Base-by-base conservation (phyloP, 2,329 filamentous ascomycete genomes). In the Leptographium flavum region DNA sequence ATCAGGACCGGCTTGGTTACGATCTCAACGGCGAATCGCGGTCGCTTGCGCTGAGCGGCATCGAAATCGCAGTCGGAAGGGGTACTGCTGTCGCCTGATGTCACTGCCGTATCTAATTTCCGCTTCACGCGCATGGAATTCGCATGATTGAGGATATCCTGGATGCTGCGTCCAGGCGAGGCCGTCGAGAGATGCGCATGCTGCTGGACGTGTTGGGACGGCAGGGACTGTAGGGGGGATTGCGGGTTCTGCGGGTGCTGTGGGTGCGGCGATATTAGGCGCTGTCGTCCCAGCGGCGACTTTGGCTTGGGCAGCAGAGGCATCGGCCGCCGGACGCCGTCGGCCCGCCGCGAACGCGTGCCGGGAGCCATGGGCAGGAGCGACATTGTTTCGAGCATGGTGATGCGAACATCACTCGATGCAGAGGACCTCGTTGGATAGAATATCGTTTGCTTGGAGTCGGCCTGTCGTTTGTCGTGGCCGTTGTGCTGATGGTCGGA, bases 21-120 rank as follows among this genome's bases (percentile, higher is more conserved):
- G 28, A 39, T 23, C 22, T 28, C 40, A 22, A 46, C 69, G 22
- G 69, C 61, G 52, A 76, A 69, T 49, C 68, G 63, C 44, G 67
- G 58, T 57, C 64, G 70, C 60, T 77, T 78, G 45, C 62, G 56
- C 46, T 64, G 63, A 39, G 13, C 30, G n/a, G 36, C 6, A 22
- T 19, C 42, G 27, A 38, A 41, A n/a, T 35, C 43, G 39, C 17
- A 19, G 27, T 37, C 43, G 17, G n/a, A n/a, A n/a, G n/a, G n/a
- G n/a, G 39, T 43, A 21, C 28, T 30, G 33, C 25, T 28, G 22
- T 30, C 30, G 15, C 5, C 19, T 10, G 32, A 22, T 3, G n/a
- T n/a, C n/a, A n/a, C n/a, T n/a, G n/a, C n/a, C n/a, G n/a, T 15
- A 19, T 42, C 25, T n/a, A 25, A 7, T 21, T 51, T 52, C 14